These are phyloP conservation scores for Carex cristatella DNA, from an alignment of 176 grass and related monocot genomes.

Conservation along the genomic window DNA sequence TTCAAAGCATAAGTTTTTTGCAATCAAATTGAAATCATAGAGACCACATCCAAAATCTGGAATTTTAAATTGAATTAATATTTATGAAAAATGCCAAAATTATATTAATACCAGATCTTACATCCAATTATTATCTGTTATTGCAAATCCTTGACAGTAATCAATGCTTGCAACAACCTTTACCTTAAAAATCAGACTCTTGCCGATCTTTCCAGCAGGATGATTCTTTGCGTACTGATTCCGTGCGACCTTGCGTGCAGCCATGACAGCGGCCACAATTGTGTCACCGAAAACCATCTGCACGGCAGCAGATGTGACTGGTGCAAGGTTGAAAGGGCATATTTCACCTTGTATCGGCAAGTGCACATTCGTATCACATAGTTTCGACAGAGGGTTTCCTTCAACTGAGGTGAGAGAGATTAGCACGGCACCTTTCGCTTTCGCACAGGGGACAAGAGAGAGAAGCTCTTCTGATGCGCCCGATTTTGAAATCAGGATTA, in stretches of 20 bases:
- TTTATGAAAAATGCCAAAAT: background rate
- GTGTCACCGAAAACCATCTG: slow-evolving; percentile 96
- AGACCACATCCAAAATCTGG: background rate
- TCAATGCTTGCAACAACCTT: background rate
- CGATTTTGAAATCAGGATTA: slow-evolving; percentile 88
- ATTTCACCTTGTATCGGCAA: slow-evolving; percentile 93
- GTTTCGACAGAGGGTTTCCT: slow-evolving; percentile 47
- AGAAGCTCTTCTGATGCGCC: slow-evolving; percentile 92
- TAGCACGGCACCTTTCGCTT: slow-evolving; percentile 67
- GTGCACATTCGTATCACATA: slow-evolving; percentile 82
- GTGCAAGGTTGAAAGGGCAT: slow-evolving; percentile 86
- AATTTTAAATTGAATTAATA: background rate
- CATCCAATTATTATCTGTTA: background rate
- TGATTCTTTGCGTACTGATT: slow-evolving; percentile 87
- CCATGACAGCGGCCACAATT: slow-evolving; percentile 77
- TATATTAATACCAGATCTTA: slow-evolving; percentile 13
- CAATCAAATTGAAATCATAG: background rate
- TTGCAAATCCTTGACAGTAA: background rate
- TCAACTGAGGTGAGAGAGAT: slow-evolving; percentile 71
- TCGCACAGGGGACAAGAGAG: slow-evolving; percentile 65
- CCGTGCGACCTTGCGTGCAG: slow-evolving; percentile 44
- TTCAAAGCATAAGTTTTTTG: background rate
- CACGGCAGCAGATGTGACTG: slow-evolving; percentile 73
- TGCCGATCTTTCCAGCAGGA: slow-evolving; percentile 93
- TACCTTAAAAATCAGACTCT: slow-evolving; percentile 96